Evolutionary conservation across 768 basidiomycete genomes (phyloP), one percentile per base, ranked within the genome.

Genomic region (Roridomyces roridus): DNA sequence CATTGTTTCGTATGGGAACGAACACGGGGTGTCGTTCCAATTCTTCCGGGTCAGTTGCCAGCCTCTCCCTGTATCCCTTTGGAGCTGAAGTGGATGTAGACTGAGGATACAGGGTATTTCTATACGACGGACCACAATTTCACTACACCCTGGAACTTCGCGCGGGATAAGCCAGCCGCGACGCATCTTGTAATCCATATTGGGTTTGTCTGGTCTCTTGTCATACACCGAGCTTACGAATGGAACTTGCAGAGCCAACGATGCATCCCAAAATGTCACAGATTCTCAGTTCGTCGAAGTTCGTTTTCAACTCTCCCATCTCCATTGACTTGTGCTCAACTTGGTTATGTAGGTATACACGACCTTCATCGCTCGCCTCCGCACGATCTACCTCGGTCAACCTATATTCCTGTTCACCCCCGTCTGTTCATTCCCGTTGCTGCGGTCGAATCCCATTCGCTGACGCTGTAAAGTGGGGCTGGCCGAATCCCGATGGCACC

Each of bases 381-480:
- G 83, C 6, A 70, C 66, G 10, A 66, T 81, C 31, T 81, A 83
- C 62, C 72, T 65, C 17, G 47, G 48, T 9, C 77, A 82, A 56
- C 82, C 80, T 1, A 77, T 85, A 48, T 83, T 85, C 57, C 71
- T 84, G 4, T 78, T 85, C 65, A 83, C 83, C 6, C 81, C 83
- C 2, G 81, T 83, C 43, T 40, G 78, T 64, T 51, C 24, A n/a
- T 46, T 37, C 34, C 37, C 36, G n/a, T 17, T 34, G 18, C 18
- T 25, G 48, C n/a, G 15, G 17, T 55, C 10, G n/a, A 18, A 24
- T 40, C 36, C 18, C n/a, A 31, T 42, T 21, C 35, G 23, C 1
- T n/a, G n/a, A n/a, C n/a, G n/a, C n/a, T n/a, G n/a, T n/a, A 2
- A 51, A 82, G 81, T 84, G 83, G 82, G 83, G 82, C 14, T 85